Base-by-base conservation (phyloP, 495 filamentous ascomycete species). In the Aspergillus mulundensis region DNA sequence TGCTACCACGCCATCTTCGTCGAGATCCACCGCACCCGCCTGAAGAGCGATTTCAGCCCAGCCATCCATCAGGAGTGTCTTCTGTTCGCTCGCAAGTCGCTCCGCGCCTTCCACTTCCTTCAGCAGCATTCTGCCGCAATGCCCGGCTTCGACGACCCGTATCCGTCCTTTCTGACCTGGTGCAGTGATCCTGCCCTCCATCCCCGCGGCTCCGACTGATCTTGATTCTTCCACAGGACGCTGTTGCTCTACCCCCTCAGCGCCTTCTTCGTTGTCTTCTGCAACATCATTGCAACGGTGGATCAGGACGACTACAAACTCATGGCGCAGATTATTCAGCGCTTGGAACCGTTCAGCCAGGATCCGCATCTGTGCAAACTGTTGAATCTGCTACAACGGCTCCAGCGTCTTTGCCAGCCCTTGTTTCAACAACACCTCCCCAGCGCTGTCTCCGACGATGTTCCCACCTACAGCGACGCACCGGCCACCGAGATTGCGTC, bases 181-280 rank as follows among this genome's bases (percentile, higher is more conserved):
- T 70, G n/a, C n/a, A n/a, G 6, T 15, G 58, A 14, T 1, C 0
- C 43, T 4, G 1, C 7, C 32, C 12, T 2, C 2, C 5, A 36
- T 2, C 12, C 32, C 32, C 19, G 20, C 30, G 12, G 21, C 20
- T 16, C 8, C 14, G 42, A 16, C 14, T 38, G 15, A 11, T 23
- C 16, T 11, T 28, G n/a, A 25, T 7, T 40, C 10, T 34, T n/a
- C n/a, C n/a, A 28, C 18, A 68, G 66, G 66, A 68, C 68, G 21
- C 34, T 70, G 0, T 57, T 65, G 6, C 36, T 68, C 16, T 68
- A 70, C 44, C 68, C 68, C 0, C 46, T 66, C 7, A 66, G 58
- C 50, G 58, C 68, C 7, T 70, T 70, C 47, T 70, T 70, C 25
- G 68, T 70, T n/a, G 46, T 68, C 7, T 66, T 70, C 49, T 70